Evolutionary conservation across 129 eudicot genomes (phyloP), one percentile per base, ranked within the genome.

Genomic region (Glebionis coronaria): DNA sequence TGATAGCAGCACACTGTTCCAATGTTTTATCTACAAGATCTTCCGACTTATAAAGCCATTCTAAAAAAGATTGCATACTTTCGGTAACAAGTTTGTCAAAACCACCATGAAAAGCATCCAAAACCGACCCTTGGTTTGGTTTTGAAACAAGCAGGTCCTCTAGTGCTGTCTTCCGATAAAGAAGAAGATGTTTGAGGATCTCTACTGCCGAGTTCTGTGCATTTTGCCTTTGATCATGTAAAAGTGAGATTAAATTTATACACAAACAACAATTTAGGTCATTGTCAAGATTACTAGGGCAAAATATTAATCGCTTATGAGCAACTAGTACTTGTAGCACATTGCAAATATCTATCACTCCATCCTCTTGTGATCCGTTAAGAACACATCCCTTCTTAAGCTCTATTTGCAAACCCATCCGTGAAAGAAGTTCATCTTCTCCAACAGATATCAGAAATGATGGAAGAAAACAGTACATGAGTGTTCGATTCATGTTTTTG

Each of bases 91-190:
- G 90, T 78, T 78, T 84, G 61, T 94, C 99, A 73, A 94, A 90
- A 19, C 99, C 99, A n/a, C 95, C 87, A 78, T 80, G 99, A 50
- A 94, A 80, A 70, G 87, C 99, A 83, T 94, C 90, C 74, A 84
- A 29, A 67, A 84, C 74, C 19, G 81, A 84, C 52, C 90, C 90
- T 77, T 74, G 93, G 65, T 81, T 84, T 45, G 85, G 82, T 76
- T 87, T 94, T 16, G 87, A 81, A 40, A 87, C 99, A 19, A 94
- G 82, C 56, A 94, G 63, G 13, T 94, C 95, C 70, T 94, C 99
- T 18, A 94, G 74, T 25, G 95, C 81, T 28, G 84, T 80, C 87
- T 93, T 81, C 8, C 99, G 99, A 56, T 94, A 90, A 38, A 90
- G 82, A 51, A 94, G 60, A 69, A 94, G 95, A 74, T 86, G 83